A percentile compares a stretch with the other conserved stretches of the same genome.
phyloP scores from a whole-genome alignment of 306 rosid species.

The Vigna mungo region DNA sequence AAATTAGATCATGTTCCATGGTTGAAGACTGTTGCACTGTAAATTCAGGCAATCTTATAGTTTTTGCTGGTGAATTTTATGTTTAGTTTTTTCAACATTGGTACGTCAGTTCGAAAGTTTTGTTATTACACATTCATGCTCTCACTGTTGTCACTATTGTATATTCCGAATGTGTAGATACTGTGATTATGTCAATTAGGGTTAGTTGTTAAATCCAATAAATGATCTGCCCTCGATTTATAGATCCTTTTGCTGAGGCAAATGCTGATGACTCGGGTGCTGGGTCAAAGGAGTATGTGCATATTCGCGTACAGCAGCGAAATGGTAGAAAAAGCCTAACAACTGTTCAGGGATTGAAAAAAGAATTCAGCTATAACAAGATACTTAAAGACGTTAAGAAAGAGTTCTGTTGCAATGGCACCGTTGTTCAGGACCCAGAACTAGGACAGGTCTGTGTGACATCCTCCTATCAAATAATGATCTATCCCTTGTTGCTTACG shows the following conservation, averaged over 20 bases:
- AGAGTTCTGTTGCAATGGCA: constrained; percentile 93
- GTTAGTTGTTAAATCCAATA: constrained; percentile 4
- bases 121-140: background rate
- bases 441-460: constrained; percentile 73
- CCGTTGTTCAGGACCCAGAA: constrained; percentile 94
- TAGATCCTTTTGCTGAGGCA: constrained; percentile 99
- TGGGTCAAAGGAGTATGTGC: constrained; percentile 93
- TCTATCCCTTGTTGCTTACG: background rate
- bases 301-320: constrained; percentile 88
- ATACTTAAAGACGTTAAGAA: constrained; percentile 89
- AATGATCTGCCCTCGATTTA: background rate
- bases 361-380: constrained; percentile 88
- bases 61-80: too few relatives aligned
- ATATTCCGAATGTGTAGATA: background rate
- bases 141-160: too few relatives aligned
- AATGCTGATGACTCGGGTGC: constrained; percentile 75
- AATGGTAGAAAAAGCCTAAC: constrained; percentile 94
- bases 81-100: background rate
- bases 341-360: constrained; percentile 94
- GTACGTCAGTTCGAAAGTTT: background rate
- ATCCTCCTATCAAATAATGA: background rate
- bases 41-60: too few relatives aligned
- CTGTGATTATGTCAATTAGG: background rate
- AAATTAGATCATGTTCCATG: too few relatives aligned
- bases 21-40: too few relatives aligned